Evolutionary conservation across 371 early-diverging fungal species (phyloP).

Genomic region (Massospora cicadina): DNA sequence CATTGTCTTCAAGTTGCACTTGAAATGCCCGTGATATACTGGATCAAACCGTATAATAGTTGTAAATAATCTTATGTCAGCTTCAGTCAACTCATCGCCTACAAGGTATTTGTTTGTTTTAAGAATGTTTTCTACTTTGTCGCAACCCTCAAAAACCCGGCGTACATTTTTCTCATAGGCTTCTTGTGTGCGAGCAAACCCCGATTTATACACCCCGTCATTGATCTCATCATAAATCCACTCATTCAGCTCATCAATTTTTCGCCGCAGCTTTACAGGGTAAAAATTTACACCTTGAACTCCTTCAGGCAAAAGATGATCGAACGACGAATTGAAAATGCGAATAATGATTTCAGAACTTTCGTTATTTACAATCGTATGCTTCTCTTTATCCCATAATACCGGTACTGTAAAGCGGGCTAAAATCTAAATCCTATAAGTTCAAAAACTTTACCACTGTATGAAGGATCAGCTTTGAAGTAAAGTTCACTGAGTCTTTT

Average conservation of each 20-base stretch:
- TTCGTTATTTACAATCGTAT: slow-evolving; percentile 96
- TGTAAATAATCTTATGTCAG: slow-evolving; percentile 80
- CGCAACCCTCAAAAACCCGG: slow-evolving; percentile 58
- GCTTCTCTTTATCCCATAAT: slow-evolving; percentile 76
- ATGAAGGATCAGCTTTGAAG: slow-evolving; percentile 56
- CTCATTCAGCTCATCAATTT: slow-evolving; percentile 72
- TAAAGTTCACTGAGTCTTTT: slow-evolving; percentile 68
- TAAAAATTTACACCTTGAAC: slow-evolving; percentile 49
- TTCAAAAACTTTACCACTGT: slow-evolving; percentile 12
- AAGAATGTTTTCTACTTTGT: slow-evolving; percentile 66
- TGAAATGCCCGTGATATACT: slow-evolving; percentile 82
- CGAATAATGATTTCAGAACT: slow-evolving; percentile 89
- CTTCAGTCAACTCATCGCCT: slow-evolving; percentile 66
- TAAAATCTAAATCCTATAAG: neutral
- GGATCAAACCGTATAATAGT: slow-evolving; percentile 83
- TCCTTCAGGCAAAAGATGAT: slow-evolving; percentile 42
- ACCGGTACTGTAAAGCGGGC: slow-evolving; percentile 71
- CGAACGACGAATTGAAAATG: slow-evolving; percentile 78
- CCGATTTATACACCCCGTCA: slow-evolving; percentile 72
- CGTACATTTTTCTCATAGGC: slow-evolving; percentile 57
- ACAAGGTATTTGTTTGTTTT: slow-evolving; percentile 50
- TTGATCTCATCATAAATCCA: slow-evolving; percentile 81
- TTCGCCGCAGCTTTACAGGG: slow-evolving; percentile 43
- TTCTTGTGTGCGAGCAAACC: slow-evolving; percentile 78
- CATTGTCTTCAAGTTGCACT: slow-evolving; percentile 70